A percentile compares a stretch with the other conserved stretches of the same genome.
These are phyloP conservation scores for Kitagawia praeruptora DNA, from an alignment of 129 eudicot species.

Conservation along the genomic window DNA sequence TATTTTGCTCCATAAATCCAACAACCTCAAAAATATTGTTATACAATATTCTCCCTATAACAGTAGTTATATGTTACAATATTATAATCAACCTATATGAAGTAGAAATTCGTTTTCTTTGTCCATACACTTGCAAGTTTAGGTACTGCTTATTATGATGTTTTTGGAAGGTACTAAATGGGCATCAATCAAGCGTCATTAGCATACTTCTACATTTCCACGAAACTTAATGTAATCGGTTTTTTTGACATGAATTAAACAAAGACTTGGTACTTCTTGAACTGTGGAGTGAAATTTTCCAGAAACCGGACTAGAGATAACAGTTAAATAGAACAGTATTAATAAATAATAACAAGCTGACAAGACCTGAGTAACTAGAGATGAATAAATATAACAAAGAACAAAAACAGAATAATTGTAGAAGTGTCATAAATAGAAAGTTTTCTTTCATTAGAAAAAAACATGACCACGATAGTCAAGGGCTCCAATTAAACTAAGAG, in stretches of 20 bases:
- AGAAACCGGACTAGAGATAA: slow-evolving; percentile 24
- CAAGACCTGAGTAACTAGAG: not conserved
- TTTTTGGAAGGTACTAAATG: not conserved
- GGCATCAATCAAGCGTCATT: slow-evolving; percentile 23
- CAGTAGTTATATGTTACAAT: slow-evolving; percentile 42
- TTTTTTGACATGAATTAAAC: slow-evolving; percentile 11
- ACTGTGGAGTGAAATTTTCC: slow-evolving; percentile 64
- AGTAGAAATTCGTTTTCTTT: not conserved
- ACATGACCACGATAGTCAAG: too few species aligned
- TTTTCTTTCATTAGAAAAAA: too few species aligned
- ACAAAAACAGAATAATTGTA: too few species aligned
- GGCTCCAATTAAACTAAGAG: too few species aligned
- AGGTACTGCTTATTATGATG: slow-evolving; percentile 5
- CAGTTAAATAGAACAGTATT: too few species aligned
- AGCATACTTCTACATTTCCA: slow-evolving; percentile 21
- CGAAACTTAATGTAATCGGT: slow-evolving; percentile 19
- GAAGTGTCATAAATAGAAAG: too few species aligned
- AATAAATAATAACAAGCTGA: not conserved
- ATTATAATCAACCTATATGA: slow-evolving; percentile 44
- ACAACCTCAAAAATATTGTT: too few species aligned
- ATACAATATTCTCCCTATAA: too few species aligned
- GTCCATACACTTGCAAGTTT: slow-evolving; percentile 9
- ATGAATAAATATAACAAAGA: too few species aligned
- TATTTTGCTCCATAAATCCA: too few species aligned
- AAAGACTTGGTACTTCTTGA: slow-evolving; percentile 14